Evolutionary conservation across 306 rosid species (phyloP).

Genomic region (Cercis canadensis): DNA sequence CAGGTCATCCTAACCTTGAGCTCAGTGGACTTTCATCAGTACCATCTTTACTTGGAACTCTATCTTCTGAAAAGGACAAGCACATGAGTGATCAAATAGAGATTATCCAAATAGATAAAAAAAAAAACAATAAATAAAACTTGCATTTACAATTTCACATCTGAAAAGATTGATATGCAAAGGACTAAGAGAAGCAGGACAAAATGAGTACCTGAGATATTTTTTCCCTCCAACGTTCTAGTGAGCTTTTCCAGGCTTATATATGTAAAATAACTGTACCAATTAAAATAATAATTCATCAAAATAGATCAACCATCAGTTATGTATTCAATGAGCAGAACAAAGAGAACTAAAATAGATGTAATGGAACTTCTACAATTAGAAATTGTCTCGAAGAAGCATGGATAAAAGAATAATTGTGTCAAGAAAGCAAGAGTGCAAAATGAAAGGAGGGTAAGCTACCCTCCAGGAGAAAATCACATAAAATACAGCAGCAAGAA

Average conservation of each 20-base stretch:
- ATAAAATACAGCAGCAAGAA: no score
- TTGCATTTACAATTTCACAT: slow-evolving; percentile 14
- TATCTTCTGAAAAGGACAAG: slow-evolving; percentile 46
- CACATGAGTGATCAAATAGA: slow-evolving; percentile 15
- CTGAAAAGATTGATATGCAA: background rate
- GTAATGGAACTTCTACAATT: background rate
- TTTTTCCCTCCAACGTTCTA: slow-evolving; percentile 60
- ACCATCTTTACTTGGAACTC: slow-evolving; percentile 38
- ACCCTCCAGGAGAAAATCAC: no score
- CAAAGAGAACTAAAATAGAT: background rate
- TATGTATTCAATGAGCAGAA: background rate
- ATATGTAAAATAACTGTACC: slow-evolving; percentile 81
- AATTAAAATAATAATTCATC: slow-evolving; percentile 34
- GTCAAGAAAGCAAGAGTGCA: no score
- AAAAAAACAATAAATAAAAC: slow-evolving; percentile 11
- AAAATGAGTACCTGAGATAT: slow-evolving; percentile 57
- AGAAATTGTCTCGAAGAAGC: background rate
- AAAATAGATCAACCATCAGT: slow-evolving; percentile 17
- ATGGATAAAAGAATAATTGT: no score
- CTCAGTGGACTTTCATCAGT: slow-evolving; percentile 43
- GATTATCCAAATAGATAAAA: slow-evolving; percentile 24
- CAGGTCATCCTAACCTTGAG: slow-evolving; percentile 58
- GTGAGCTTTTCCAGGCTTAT: slow-evolving; percentile 72
- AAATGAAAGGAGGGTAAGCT: no score
- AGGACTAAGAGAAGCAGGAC: slow-evolving; percentile 3